phyloP scores from a whole-genome alignment of 805 yeast genomes.

The Myxozyma geophila region DNA sequence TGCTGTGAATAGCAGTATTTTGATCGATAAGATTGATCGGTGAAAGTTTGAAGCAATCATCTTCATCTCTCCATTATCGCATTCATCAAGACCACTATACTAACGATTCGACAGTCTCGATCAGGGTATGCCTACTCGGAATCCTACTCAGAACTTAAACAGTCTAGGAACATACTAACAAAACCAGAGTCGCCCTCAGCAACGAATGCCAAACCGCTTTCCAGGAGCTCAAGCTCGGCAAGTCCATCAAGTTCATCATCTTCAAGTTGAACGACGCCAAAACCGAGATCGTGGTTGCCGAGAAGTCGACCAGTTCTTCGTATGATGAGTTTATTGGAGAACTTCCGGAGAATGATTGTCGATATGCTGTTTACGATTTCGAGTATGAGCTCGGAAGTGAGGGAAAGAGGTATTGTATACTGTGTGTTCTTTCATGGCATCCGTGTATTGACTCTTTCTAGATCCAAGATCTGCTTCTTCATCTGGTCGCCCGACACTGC shows the following conservation, averaged over 20 bases:
- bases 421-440: background rate
- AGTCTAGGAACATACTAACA: background rate
- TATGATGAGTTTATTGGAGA: conserved; percentile 87
- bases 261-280: conserved; percentile 80
- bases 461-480: conserved; percentile 67
- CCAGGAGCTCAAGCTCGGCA: conserved; percentile 92
- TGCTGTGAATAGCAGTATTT: no score
- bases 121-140: conserved; percentile 33
- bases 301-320: conserved; percentile 72
- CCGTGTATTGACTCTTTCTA: conserved; percentile 12
- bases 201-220: conserved; percentile 92
- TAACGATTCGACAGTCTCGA: conserved; percentile 29
- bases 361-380: conserved; percentile 95
- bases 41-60: no score
- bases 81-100: background rate
- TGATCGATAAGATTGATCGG: background rate
- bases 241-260: conserved; percentile 78
- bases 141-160: background rate
- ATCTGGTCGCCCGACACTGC: conserved; percentile 99
- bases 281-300: conserved; percentile 88
- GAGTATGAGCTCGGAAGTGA: conserved; percentile 92
- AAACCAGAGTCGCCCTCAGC: conserved; percentile 72
- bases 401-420: conserved; percentile 78
- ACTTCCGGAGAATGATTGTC: conserved; percentile 94
- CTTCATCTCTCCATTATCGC: no score